Base-by-base conservation (phyloP, 148 eudicot species). In the Nepenthes mirabilis region DNA sequence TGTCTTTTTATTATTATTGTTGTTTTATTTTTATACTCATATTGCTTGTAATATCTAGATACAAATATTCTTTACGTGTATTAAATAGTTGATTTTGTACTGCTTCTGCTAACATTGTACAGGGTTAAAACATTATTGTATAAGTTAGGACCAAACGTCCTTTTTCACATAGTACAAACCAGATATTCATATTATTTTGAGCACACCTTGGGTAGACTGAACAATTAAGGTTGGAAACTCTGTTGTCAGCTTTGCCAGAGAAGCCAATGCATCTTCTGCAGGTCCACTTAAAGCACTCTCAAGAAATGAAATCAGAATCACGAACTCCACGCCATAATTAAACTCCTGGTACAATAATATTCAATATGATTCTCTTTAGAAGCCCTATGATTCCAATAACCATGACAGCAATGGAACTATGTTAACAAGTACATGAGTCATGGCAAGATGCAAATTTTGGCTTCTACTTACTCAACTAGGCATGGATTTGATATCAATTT, bases 191-290 rank as follows among this genome's bases (percentile, higher is more conserved):
- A 40, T 36, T 33, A 14, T 49, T 40, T 12, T 43, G 56, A 37
- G 47, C 52, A 59, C 62, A 86, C 97, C 97, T 82, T 78, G 80
- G 61, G 88, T 86, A 32, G 75, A 74, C 73, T 90, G 97, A 53
- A 84, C 88, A 57, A 90, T 75, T 68, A 90, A 72, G 64, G 88
- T 82, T n/a, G 84, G 84, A 72, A 73, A 86, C 59, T 82, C 80
- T 37, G 54, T 45, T 10, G 72, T 70, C 80, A 90, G 72, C 37
- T 75, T 70, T 69, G 66, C 80, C 43, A 90, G 68, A 59, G 86
- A 81, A 48, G 61, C 65, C 74, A 86, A 37, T 35, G 88, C 97
- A 61, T 82, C 88, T 66, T 86, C 81, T 32, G 78, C 90, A 43
- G 73, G 65, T 52, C 75, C 85, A 35, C 66, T 73, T 50, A 73